These are phyloP conservation scores for Aspergillus fructus DNA, from an alignment of 2,329 filamentous ascomycete species.

Conservation along the genomic window DNA sequence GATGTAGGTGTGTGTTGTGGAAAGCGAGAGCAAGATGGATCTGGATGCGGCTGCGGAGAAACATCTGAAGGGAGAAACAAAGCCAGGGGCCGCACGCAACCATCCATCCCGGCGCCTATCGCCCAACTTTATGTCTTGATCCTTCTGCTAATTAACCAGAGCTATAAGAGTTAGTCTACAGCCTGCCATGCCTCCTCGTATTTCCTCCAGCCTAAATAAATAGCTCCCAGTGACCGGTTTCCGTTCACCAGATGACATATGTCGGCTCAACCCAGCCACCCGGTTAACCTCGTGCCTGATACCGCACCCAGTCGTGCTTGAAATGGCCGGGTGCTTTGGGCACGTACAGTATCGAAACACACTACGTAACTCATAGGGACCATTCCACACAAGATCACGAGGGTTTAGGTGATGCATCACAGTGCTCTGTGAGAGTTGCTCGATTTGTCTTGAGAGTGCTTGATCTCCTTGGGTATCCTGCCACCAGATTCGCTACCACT, in stretches of 20 bases:
- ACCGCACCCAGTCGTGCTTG: background rate
- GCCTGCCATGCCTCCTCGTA: background rate
- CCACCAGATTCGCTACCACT: background rate
- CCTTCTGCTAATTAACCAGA: background rate
- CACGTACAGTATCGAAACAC: slow-evolving; percentile 12
- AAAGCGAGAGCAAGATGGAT: slow-evolving; percentile 6
- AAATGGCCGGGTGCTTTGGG: slow-evolving; percentile 14
- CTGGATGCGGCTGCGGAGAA: slow-evolving; percentile 26
- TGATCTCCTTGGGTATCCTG: background rate
- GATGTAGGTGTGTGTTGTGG: slow-evolving; percentile 7
- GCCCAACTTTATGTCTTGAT: background rate
- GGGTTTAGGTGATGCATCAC: background rate
- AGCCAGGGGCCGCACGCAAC: slow-evolving; percentile 19
- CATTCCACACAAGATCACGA: background rate
- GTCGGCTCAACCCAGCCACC: background rate
- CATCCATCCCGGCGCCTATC: background rate
- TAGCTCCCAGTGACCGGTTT: background rate
- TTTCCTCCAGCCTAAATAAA: background rate
- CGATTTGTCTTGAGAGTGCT: background rate
- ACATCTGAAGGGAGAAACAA: slow-evolving; percentile 10
- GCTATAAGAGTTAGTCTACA: background rate
- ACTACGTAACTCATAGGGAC: background rate
- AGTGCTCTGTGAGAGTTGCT: background rate
- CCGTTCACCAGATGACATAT: background rate
- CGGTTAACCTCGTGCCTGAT: slow-evolving; percentile 2